phyloP scores from a whole-genome alignment of 176 grass and related monocot genomes.

The Lolium rigidum region DNA sequence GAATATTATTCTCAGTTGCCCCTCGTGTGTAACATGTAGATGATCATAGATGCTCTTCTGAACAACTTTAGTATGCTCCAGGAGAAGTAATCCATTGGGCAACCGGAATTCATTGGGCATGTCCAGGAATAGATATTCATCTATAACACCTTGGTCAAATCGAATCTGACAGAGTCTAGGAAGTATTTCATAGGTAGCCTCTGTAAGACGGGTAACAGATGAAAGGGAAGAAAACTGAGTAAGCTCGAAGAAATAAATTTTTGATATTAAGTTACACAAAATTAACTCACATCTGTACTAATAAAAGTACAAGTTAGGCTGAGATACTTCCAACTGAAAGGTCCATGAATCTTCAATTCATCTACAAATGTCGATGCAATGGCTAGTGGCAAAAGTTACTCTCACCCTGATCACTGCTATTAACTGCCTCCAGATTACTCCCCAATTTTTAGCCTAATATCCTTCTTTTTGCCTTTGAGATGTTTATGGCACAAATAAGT shows the following conservation, averaged over 20 bases:
- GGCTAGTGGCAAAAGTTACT: not conserved
- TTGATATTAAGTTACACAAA: constrained; percentile 21
- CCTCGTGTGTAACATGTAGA: constrained; percentile 84
- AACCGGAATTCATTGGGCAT: constrained; percentile 81
- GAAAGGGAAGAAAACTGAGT: not conserved
- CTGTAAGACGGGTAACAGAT: constrained; percentile 46
- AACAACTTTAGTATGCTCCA: constrained; percentile 91
- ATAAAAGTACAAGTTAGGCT: constrained; percentile 11
- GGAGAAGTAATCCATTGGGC: constrained; percentile 75
- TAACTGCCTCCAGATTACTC: not conserved
- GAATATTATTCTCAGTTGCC: constrained; percentile 89
- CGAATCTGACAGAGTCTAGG: constrained; percentile 96
- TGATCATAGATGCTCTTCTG: constrained; percentile 95
- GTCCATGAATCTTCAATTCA: not conserved
- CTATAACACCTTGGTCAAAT: constrained; percentile 91
- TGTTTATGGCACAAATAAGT: constrained; percentile 11
- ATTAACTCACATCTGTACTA: not conserved
- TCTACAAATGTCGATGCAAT: not conserved
- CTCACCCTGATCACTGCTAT: not conserved
- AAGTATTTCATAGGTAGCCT: constrained; percentile 92
- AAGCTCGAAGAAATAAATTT: constrained; percentile 12
- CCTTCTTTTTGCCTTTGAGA: not conserved
- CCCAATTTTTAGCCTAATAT: not conserved
- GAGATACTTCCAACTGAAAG: not conserved
- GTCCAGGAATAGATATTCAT: constrained; percentile 87